phyloP scores from a whole-genome alignment of 1,284 basidiomycete genomes.

The Boletus calvinii region DNA sequence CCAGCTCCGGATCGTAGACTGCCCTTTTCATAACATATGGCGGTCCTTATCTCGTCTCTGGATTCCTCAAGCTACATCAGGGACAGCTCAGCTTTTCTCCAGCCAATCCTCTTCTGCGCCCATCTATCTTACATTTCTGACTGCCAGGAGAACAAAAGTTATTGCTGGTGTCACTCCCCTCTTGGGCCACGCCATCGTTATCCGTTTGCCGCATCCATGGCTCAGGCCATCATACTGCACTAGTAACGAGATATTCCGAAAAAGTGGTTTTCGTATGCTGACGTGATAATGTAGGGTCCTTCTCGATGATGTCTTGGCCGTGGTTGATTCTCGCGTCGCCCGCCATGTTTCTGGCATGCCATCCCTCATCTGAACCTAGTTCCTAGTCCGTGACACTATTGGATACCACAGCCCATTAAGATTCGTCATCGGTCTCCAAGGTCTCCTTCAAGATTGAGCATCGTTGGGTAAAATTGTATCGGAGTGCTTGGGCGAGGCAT shows the following conservation, averaged over 20 bases:
- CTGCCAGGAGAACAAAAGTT: slow-evolving; percentile 54
- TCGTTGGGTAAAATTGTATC: too few species aligned
- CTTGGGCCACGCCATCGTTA: slow-evolving; percentile 75
- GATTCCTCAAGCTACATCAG: slow-evolving; percentile 71
- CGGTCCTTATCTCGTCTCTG: slow-evolving; percentile 69
- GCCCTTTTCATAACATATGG: slow-evolving; percentile 81
- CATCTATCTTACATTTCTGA: slow-evolving; percentile 80
- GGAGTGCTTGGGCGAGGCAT: too few species aligned
- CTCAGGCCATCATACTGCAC: slow-evolving; percentile 82
- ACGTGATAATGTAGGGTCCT: too few species aligned
- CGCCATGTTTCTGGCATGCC: slow-evolving; percentile 56
- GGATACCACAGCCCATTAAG: too few species aligned
- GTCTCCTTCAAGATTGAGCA: too few species aligned
- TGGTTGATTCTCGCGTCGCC: slow-evolving; percentile 74
- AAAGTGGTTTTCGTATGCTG: too few species aligned
- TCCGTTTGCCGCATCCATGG: slow-evolving; percentile 70
- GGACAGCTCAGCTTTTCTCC: slow-evolving; percentile 80
- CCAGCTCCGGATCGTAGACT: slow-evolving; percentile 55
- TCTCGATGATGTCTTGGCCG: slow-evolving; percentile 43
- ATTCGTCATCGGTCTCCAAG: slow-evolving; percentile 90
- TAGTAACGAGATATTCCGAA: too few species aligned
- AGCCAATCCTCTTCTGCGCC: slow-evolving; percentile 85
- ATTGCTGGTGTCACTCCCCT: slow-evolving; percentile 36
- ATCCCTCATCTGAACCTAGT: background rate
- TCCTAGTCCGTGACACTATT: slow-evolving; percentile 8